These are phyloP conservation scores for Pleurotus sapidus DNA, from an alignment of 768 basidiomycete genomes.

Conservation along the genomic window DNA sequence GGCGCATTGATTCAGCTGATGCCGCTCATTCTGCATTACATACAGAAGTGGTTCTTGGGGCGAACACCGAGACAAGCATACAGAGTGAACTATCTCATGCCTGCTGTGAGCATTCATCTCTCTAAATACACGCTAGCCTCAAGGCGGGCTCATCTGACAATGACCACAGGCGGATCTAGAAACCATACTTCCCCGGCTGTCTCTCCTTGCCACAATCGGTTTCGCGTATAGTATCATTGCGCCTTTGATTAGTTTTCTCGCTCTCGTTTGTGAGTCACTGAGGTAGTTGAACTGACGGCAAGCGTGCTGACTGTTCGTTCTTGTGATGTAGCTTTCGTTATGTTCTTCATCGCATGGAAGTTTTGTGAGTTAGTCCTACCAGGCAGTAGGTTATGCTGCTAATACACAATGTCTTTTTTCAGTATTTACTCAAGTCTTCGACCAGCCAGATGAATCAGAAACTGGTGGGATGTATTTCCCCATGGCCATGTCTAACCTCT, in stretches of 20 bases:
- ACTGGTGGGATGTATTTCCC: slow-evolving; percentile 10
- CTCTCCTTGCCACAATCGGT: slow-evolving; percentile 48
- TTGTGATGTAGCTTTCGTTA: slow-evolving; percentile 36
- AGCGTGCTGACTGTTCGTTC: not conserved
- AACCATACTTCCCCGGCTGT: slow-evolving; percentile 44
- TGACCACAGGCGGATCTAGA: slow-evolving; percentile 45
- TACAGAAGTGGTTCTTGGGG: slow-evolving; percentile 64
- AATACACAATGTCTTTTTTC: not conserved
- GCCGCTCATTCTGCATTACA: slow-evolving; percentile 48
- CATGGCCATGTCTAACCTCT: slow-evolving; percentile 12
- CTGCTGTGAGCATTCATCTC: slow-evolving; percentile 31
- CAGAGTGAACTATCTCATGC: slow-evolving; percentile 51
- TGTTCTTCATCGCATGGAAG: slow-evolving; percentile 63
- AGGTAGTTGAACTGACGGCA: not conserved
- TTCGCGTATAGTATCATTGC: slow-evolving; percentile 62
- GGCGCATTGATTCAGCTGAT: slow-evolving; percentile 8
- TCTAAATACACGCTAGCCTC: not conserved
- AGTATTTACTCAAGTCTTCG: slow-evolving; percentile 8
- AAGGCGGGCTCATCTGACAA: too few relatives aligned
- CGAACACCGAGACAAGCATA: slow-evolving; percentile 67
- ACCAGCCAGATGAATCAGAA: slow-evolving; percentile 11
- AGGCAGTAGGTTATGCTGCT: not conserved
- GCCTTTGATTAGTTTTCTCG: slow-evolving; percentile 65
- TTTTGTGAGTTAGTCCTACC: slow-evolving; percentile 34
- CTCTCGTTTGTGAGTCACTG: slow-evolving; percentile 41